A percentile compares a stretch with the other conserved stretches of the same genome.
Evolutionary conservation across 352 stramenopile genomes (phyloP).

Genomic region (Globisporangium irregulare): DNA sequence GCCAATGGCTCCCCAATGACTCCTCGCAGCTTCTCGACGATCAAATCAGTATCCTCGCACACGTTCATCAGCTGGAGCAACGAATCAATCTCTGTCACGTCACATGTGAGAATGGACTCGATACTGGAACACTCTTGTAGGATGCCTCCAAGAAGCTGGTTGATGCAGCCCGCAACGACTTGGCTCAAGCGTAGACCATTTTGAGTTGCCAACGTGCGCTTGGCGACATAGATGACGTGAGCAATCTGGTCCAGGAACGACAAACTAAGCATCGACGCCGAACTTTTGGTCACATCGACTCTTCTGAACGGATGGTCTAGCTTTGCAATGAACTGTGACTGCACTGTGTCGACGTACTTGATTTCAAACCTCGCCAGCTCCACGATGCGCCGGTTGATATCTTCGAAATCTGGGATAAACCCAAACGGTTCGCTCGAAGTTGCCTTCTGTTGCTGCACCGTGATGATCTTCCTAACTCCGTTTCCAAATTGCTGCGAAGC

Average conservation of each 20-base stretch:
- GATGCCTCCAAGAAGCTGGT: slow-evolving; percentile 60
- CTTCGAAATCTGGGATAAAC: slow-evolving; percentile 55
- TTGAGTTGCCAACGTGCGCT: slow-evolving; percentile 30
- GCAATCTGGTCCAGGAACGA: slow-evolving; percentile 49
- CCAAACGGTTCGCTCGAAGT: slow-evolving; percentile 37
- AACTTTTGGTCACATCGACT: slow-evolving; percentile 63
- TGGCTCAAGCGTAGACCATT: slow-evolving; percentile 44
- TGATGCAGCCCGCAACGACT: slow-evolving; percentile 63
- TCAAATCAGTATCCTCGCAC: slow-evolving; percentile 57
- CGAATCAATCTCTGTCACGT: slow-evolving; percentile 43
- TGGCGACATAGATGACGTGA: slow-evolving; percentile 52
- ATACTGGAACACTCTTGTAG: slow-evolving; percentile 61
- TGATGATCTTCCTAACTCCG: slow-evolving; percentile 66
- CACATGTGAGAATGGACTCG: slow-evolving; percentile 61
- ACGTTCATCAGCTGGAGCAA: slow-evolving; percentile 61
- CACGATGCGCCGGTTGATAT: slow-evolving; percentile 59
- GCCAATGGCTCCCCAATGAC: slow-evolving; percentile 48
- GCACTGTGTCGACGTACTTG: slow-evolving; percentile 42
- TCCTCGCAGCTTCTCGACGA: slow-evolving; percentile 67
- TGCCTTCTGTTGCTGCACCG: slow-evolving; percentile 58
- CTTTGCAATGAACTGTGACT: slow-evolving; percentile 64
- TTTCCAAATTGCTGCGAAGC: slow-evolving; percentile 50
- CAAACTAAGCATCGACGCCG: slow-evolving; percentile 40
- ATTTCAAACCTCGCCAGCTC: slow-evolving; percentile 45
- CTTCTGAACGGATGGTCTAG: slow-evolving; percentile 40